These are phyloP conservation scores for Aspergillus sp. DNA, from an alignment of 2,329 filamentous ascomycete genomes.

Conservation along the genomic window DNA sequence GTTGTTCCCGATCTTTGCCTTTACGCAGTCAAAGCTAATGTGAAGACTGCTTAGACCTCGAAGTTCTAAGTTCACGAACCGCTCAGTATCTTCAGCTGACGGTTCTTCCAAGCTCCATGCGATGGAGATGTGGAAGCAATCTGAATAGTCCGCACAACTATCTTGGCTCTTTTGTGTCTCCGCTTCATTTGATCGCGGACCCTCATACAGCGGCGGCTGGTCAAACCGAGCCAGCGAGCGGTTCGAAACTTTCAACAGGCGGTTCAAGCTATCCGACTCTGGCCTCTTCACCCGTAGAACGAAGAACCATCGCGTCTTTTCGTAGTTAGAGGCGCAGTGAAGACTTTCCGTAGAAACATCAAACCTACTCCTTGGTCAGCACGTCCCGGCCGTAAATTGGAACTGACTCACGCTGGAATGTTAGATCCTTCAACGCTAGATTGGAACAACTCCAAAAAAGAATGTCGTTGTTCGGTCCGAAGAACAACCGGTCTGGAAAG, in stretches of 20 bases:
- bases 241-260: slow-evolving; percentile 69
- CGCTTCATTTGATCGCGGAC: background rate
- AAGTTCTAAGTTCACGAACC: slow-evolving; percentile 23
- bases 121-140: slow-evolving; percentile 82
- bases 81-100: slow-evolving; percentile 40
- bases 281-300: slow-evolving; percentile 63
- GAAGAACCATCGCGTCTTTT: slow-evolving; percentile 75
- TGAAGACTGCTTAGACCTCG: slow-evolving; percentile 41
- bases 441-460: slow-evolving; percentile 61
- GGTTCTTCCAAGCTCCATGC: slow-evolving; percentile 72
- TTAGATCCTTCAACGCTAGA: slow-evolving; percentile 42
- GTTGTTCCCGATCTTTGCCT: slow-evolving; percentile 72
- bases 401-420: slow-evolving; percentile 44
- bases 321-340: slow-evolving; percentile 66
- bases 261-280: slow-evolving; percentile 55
- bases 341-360: slow-evolving; percentile 46
- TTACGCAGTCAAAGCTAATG: slow-evolving; percentile 62
- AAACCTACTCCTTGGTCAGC: slow-evolving; percentile 44
- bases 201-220: slow-evolving; percentile 69
- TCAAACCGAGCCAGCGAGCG: slow-evolving; percentile 55
- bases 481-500: slow-evolving; percentile 80
- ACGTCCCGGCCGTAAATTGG: background rate
- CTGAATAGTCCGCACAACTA: slow-evolving; percentile 42
- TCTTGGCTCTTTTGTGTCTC: background rate
- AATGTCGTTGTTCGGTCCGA: slow-evolving; percentile 66